These are phyloP conservation scores for Hagleromyces aurorensis DNA, from an alignment of 805 yeast species.

Conservation along the genomic window DNA sequence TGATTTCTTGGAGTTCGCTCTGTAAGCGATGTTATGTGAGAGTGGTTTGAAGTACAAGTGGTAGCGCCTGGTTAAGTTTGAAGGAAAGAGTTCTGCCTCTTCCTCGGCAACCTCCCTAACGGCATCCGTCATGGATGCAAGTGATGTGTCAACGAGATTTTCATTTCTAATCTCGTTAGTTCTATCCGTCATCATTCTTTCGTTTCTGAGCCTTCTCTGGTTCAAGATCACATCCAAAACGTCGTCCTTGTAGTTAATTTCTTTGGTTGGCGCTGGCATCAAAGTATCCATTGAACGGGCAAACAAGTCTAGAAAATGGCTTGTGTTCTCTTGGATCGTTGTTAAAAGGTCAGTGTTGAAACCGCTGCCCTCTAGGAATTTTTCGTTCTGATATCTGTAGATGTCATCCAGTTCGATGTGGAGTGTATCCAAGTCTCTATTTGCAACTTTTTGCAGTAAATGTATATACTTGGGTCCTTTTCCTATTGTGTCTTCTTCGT, in stretches of 20 bases:
- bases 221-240: constrained; percentile 88
- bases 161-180: constrained; percentile 50
- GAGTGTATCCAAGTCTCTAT: constrained; percentile 66
- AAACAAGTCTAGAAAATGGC: constrained; percentile 73
- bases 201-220: constrained; percentile 80
- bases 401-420: constrained; percentile 80
- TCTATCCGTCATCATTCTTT: constrained; percentile 59
- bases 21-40: constrained; percentile 32
- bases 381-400: constrained; percentile 52
- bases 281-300: constrained; percentile 66
- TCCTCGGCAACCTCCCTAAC: constrained; percentile 31
- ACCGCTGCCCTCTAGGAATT: constrained; percentile 23
- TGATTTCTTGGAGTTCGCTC: constrained; percentile 24
- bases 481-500: constrained; percentile 28
- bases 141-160: constrained; percentile 24
- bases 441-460: constrained; percentile 70
- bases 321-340: constrained; percentile 59
- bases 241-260: constrained; percentile 72
- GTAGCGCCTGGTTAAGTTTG: constrained; percentile 81
- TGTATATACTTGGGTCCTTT: constrained; percentile 68
- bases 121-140: constrained; percentile 22
- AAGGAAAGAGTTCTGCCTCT: constrained; percentile 60
- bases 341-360: constrained; percentile 24
- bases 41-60: constrained; percentile 80
- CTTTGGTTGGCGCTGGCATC: constrained; percentile 78